phyloP scores from a whole-genome alignment of 1,284 basidiomycete genomes.

The Coniophora puteana region DNA sequence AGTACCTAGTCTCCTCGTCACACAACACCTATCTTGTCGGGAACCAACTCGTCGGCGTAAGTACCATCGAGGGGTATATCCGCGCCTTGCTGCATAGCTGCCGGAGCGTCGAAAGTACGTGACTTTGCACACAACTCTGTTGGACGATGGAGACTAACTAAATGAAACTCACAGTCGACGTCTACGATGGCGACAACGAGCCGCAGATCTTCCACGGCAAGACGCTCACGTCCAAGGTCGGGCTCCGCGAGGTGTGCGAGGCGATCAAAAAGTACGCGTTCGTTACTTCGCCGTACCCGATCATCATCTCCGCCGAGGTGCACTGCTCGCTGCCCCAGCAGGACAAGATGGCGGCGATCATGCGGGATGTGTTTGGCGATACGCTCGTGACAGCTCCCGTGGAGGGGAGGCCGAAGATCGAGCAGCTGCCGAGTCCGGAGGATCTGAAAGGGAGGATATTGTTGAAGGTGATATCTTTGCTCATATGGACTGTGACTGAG shows the following conservation, averaged over 20 bases:
- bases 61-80: constrained; percentile 95
- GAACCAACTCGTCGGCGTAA: constrained; percentile 89
- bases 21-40: constrained; percentile 98
- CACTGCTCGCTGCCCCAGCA: constrained; percentile 87
- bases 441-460: constrained; percentile 79
- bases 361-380: constrained; percentile 78
- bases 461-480: constrained; percentile 62
- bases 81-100: constrained; percentile 89
- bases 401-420: constrained; percentile 44
- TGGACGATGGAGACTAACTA: constrained; percentile 3
- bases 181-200: constrained; percentile 86
- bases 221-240: constrained; percentile 86
- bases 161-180: constrained; percentile 65
- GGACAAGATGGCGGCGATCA: constrained; percentile 75
- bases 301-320: constrained; percentile 94
- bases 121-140: constrained; percentile 2
- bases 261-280: constrained; percentile 95
- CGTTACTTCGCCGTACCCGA: constrained; percentile 87
- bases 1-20: constrained; percentile 92
- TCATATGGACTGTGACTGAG: constrained; percentile 2
- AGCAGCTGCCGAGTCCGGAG: constrained; percentile 82
- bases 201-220: constrained; percentile 90
- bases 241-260: constrained; percentile 80
- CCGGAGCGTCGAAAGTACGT: constrained; percentile 87
- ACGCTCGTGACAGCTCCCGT: constrained; percentile 64